phyloP scores from a whole-genome alignment of 805 yeast genomes.

The Candida takata region DNA sequence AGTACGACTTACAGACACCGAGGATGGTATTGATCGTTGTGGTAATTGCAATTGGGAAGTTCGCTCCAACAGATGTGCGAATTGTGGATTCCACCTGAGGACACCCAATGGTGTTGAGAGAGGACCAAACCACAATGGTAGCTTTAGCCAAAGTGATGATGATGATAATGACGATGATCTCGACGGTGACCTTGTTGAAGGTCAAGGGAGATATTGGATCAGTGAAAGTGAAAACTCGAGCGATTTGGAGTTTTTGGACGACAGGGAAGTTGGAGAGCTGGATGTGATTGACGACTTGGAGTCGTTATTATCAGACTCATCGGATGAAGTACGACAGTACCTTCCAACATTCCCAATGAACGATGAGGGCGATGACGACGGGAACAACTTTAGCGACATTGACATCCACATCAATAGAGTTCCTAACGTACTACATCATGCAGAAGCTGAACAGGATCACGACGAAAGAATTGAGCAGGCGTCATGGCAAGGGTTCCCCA shows the following conservation, averaged over 20 bases:
- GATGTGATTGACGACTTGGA: constrained; percentile 2
- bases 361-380: too few species aligned
- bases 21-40: constrained; percentile 71
- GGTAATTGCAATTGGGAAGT: constrained; percentile 79
- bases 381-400: too few species aligned
- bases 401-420: too few species aligned
- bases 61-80: constrained; percentile 53
- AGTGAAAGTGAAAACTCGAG: constrained; percentile 1
- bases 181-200: too few species aligned
- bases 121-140: neutral
- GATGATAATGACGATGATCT: neutral
- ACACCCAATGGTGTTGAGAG: neutral
- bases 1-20: constrained; percentile 47
- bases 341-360: too few species aligned
- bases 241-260: constrained; percentile 16
- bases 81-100: constrained; percentile 53
- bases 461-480: too few species aligned
- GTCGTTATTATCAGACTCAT: neutral
- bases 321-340: too few species aligned
- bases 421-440: too few species aligned
- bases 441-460: too few species aligned
- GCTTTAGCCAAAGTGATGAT: neutral
- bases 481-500: neutral
- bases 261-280: constrained; percentile 7
- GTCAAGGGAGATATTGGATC: neutral